These are phyloP conservation scores for Neonectria sp. DNA, from an alignment of 2,329 filamentous ascomycete genomes.

Conservation along the genomic window DNA sequence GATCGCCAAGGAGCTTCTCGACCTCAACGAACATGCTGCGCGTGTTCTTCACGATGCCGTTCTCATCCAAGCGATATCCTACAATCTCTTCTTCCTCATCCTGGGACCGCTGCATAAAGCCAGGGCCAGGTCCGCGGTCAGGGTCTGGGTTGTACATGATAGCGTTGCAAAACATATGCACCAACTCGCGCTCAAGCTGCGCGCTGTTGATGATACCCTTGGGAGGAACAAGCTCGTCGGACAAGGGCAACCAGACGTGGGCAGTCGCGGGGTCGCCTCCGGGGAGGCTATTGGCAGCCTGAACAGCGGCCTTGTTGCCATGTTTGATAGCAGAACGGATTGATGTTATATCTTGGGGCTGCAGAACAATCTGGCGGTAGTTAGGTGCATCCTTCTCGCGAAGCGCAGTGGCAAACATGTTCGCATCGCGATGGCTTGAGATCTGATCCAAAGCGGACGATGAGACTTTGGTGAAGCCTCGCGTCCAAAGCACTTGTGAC, in stretches of 20 bases:
- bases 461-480: constrained; percentile 81
- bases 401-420: constrained; percentile 83
- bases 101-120: constrained; percentile 66
- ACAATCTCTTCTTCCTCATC: constrained; percentile 64
- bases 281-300: constrained; percentile 72
- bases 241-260: constrained; percentile 77
- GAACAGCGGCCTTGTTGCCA: constrained; percentile 76
- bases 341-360: constrained; percentile 83
- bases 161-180: constrained; percentile 97
- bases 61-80: constrained; percentile 81
- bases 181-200: constrained; percentile 92
- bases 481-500: constrained; percentile 81
- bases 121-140: constrained; percentile 76
- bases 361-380: constrained; percentile 80
- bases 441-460: constrained; percentile 83
- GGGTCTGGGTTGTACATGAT: constrained; percentile 98
- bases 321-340: constrained; percentile 83
- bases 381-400: constrained; percentile 83
- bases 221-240: constrained; percentile 85
- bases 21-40: constrained; percentile 92
- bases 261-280: constrained; percentile 71
- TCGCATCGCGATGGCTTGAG: constrained; percentile 82
- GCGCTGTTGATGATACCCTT: constrained; percentile 93
- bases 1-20: constrained; percentile 81
- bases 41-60: constrained; percentile 89